Evolutionary conservation across 345 rosid species (phyloP).

Genomic region (Eucalyptus lansdowneana): DNA sequence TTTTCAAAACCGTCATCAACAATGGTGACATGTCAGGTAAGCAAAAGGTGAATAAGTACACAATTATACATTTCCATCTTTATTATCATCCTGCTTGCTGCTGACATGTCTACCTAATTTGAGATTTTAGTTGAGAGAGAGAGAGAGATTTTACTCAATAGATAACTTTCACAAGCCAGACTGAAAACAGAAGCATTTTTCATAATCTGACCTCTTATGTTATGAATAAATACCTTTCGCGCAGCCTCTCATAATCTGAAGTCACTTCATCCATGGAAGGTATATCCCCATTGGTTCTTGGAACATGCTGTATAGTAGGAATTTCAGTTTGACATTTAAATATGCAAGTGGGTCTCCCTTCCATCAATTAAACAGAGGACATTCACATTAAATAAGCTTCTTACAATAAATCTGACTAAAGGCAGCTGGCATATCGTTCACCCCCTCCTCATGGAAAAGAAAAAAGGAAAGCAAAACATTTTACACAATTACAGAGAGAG

Average conservation of each 20-base stretch:
- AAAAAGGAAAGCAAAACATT: neutral
- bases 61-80: neutral
- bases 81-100: neutral
- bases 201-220: neutral
- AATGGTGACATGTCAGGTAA: neutral
- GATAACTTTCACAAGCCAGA: neutral
- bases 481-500: neutral
- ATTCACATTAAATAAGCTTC: neutral
- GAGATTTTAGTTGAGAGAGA: neutral
- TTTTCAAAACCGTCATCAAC: neutral
- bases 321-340: neutral
- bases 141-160: neutral
- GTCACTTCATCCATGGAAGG: constrained; percentile 89
- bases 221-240: constrained; percentile 34
- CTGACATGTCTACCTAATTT: neutral
- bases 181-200: neutral
- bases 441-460: neutral
- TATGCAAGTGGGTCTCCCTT: neutral
- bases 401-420: neutral
- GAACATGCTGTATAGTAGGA: constrained; percentile 51
- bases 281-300: constrained; percentile 87
- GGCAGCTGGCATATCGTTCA: neutral
- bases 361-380: neutral
- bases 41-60: neutral
- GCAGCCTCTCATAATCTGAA: constrained; percentile 90